Conservation (phyloP, 805 yeast genomes). For the Kodamaea leandrae region DNA sequence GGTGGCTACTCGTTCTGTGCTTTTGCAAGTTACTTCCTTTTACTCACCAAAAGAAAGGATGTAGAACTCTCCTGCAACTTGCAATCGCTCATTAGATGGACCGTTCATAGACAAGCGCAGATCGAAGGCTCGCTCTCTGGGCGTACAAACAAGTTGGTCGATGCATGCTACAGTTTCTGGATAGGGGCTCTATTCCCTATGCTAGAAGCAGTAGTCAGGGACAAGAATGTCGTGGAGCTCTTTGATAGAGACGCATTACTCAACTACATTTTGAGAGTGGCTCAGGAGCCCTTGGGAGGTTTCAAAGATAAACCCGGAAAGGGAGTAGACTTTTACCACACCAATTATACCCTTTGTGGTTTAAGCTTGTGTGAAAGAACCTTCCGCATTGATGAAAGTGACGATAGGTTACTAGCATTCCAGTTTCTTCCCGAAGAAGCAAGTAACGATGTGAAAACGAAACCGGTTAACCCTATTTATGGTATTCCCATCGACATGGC, state of each 20-base stretch:
- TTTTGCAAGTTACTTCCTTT: constrained; percentile 54
- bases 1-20: constrained; percentile 97
- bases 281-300: constrained; percentile 74
- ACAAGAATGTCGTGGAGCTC: constrained; percentile 19
- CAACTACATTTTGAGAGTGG: constrained; percentile 69
- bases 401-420: constrained; percentile 1
- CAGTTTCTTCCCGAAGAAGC: constrained; percentile 1
- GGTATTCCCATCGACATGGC: constrained; percentile 21
- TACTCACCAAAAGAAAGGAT: constrained; percentile 36
- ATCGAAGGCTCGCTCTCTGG: constrained; percentile 90
- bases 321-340: constrained; percentile 81
- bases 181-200: constrained; percentile 75
- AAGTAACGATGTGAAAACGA: constrained; percentile 7
- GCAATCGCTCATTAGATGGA: constrained; percentile 61
- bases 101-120: constrained; percentile 59
- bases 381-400: constrained; percentile 18
- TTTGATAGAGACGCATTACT: constrained; percentile 58
- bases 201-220: constrained; percentile 49
- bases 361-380: constrained; percentile 56
- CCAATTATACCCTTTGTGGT: constrained; percentile 82
- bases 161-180: constrained; percentile 96
- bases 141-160: constrained; percentile 88
- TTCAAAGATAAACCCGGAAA: constrained; percentile 85
- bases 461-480: constrained; percentile 27
- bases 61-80: constrained; percentile 34